Evolutionary conservation across 371 early-diverging fungal species (phyloP).

Genomic region (Apophysomyces trapeziformis): DNA sequence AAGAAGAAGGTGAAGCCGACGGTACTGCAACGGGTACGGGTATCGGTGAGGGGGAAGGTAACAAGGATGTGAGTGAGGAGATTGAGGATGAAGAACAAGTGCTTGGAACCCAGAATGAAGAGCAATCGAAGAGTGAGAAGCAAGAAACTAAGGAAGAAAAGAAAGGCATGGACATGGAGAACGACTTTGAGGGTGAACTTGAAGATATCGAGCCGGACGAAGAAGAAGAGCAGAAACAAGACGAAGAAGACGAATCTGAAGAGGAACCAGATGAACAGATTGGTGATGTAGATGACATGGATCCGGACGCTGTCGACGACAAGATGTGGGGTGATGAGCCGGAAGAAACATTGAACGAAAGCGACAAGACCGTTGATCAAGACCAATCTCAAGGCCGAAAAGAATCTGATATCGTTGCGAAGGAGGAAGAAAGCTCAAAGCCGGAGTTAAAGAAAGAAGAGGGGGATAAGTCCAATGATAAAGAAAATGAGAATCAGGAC

Average conservation of each 20-base stretch:
- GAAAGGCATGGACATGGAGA: conserved; percentile 96
- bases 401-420: conserved; percentile 71
- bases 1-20: conserved; percentile 65
- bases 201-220: conserved; percentile 87
- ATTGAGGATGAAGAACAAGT: conserved; percentile 97
- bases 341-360: conserved; percentile 72
- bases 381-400: conserved; percentile 56
- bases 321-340: conserved; percentile 95
- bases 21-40: conserved; percentile 84
- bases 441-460: conserved; percentile 38
- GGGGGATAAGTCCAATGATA: conserved; percentile 54
- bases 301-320: conserved; percentile 93
- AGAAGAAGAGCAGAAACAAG: conserved; percentile 57
- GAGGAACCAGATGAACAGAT: conserved; percentile 88
- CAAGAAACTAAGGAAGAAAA: conserved; percentile 80
- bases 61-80: conserved; percentile 94
- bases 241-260: conserved; percentile 60
- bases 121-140: conserved; percentile 61
- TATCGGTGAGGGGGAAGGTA: conserved; percentile 94
- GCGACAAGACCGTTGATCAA: conserved; percentile 65
- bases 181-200: conserved; percentile 92
- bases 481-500: conserved; percentile 44
- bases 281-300: conserved; percentile 87
- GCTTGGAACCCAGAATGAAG: conserved; percentile 82
- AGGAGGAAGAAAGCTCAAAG: conserved; percentile 62